Evolutionary conservation across 2,329 filamentous ascomycete species (phyloP), one percentile per base, ranked within the genome.

Genomic region (Stromatinia cepivora): DNA sequence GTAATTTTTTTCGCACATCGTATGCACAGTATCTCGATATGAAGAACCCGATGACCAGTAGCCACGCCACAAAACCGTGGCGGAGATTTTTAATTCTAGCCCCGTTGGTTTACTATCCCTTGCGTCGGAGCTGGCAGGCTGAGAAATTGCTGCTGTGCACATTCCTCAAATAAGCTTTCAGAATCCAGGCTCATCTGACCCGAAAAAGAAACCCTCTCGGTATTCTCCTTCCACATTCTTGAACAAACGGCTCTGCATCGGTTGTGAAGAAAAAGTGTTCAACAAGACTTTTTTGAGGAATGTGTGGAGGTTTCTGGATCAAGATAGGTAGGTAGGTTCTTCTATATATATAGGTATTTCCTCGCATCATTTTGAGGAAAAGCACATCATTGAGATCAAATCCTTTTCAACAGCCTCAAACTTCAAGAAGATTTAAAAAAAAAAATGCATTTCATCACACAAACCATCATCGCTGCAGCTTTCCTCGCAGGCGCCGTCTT

Each of bases 381-480:
- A 42, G 13, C 7, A 42, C 0, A 42, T 58, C 7, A 17, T 17
- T 42, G 1, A 39, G 34, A 17, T 17, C 9, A 25, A 10, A 58
- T 25, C 13, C 7, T 25, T 42, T 7, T 42, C n/a, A 8, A 10
- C 13, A 11, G 7, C 6, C 1, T 8, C 36, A 25, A 58, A 2
- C n/a, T 25, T 6, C 11, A 25, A 20, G 36, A 28, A 7, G 2
- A 13, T 3, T 20, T 25, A 28, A 3, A 45, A 17, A n/a, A 9
- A 20, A 46, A 22, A 61, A 61, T 61, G 58, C 25, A 46, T 46
- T 61, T 61, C 42, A 20, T 61, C 25, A n/a, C 25, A 8, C 42
- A 46, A 61, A 10, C 42, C 6, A 13, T 46, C 17, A 34, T 61
- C 10, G 39, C 58, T 0, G 42, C 58, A 20, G 58, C 42, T 3